These are phyloP conservation scores for Papiliotrema nemorosa DNA, from an alignment of 1,284 basidiomycete species.

Conservation along the genomic window DNA sequence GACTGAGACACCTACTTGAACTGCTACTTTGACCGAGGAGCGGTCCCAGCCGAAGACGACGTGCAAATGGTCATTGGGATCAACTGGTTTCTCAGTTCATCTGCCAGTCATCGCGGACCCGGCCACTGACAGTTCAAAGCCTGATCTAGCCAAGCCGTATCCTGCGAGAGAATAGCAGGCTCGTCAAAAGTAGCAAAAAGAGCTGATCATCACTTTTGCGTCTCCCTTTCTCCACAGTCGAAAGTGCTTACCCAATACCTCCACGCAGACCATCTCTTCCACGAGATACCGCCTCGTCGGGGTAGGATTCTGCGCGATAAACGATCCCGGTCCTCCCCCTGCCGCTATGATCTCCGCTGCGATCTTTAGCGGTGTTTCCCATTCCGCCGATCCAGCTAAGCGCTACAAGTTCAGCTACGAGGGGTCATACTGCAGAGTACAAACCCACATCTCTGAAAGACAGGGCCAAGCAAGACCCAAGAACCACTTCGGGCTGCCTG, in stretches of 20 bases:
- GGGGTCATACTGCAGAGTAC: background rate
- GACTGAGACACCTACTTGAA: background rate
- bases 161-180: slow-evolving; percentile 8
- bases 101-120: background rate
- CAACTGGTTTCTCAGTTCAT: background rate
- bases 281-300: slow-evolving; percentile 16
- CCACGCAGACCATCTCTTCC: slow-evolving; percentile 23
- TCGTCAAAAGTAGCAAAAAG: slow-evolving; percentile 8
- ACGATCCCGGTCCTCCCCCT: slow-evolving; percentile 14
- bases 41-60: slow-evolving; percentile 21
- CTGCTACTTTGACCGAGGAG: background rate
- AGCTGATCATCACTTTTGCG: background rate
- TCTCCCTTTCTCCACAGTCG: too few relatives aligned
- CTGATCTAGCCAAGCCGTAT: slow-evolving; percentile 9
- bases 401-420: slow-evolving; percentile 1
- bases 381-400: slow-evolving; percentile 15
- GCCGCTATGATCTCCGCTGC: slow-evolving; percentile 7
- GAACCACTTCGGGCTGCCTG: slow-evolving; percentile 12
- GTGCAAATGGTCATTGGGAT: slow-evolving; percentile 12
- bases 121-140: background rate
- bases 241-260: slow-evolving; percentile 17
- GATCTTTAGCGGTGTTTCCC: slow-evolving; percentile 16
- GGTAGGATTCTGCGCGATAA: slow-evolving; percentile 9
- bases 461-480: slow-evolving; percentile 14
- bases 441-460: slow-evolving; percentile 23